A percentile compares a stretch with the other conserved stretches of the same genome.
Conservation (phyloP, 192 early-diverging fungal genomes). For the Chytriomyces sp. region DNA sequence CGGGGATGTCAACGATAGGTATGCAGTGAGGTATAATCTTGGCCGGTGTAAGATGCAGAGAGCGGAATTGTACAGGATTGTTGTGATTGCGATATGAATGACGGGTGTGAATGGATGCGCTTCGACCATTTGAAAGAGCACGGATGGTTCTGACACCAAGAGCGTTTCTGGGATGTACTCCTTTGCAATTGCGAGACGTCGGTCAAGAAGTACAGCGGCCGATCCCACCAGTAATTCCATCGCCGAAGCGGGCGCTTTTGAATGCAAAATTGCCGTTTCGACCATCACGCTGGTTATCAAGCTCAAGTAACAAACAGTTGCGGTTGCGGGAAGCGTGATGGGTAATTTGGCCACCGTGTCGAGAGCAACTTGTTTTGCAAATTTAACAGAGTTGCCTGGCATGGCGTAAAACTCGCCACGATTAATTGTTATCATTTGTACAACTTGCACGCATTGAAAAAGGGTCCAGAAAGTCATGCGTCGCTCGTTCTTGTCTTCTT, state of each 20-base stretch:
- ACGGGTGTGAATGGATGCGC: background rate
- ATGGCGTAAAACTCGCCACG: background rate
- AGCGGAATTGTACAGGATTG: slow-evolving; percentile 14
- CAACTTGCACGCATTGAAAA: background rate
- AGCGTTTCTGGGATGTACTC: background rate
- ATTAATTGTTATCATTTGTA: background rate
- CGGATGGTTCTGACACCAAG: background rate
- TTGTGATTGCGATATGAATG: slow-evolving; percentile 12
- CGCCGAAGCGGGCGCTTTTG: background rate
- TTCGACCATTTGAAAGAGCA: background rate
- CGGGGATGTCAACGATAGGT: background rate
- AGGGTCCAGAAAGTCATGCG: slow-evolving; percentile 2
- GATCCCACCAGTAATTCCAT: background rate
- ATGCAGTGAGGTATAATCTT: slow-evolving; percentile 13
- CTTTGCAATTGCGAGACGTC: background rate
- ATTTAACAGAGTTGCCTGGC: background rate
- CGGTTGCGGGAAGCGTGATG: background rate
- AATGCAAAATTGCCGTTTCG: background rate
- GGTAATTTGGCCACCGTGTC: background rate
- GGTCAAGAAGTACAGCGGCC: background rate
- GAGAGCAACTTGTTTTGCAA: background rate
- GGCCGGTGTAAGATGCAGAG: slow-evolving; percentile 13
- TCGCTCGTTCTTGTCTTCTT: slow-evolving; percentile 6
- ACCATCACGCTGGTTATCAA: background rate
- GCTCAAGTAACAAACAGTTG: background rate